Percentiles rank a stretch among this genome's conserved stretches.
Evolutionary conservation across 2,329 filamentous ascomycete species (phyloP).

Genomic region (Stagonosporopsis chrysanthemi): DNA sequence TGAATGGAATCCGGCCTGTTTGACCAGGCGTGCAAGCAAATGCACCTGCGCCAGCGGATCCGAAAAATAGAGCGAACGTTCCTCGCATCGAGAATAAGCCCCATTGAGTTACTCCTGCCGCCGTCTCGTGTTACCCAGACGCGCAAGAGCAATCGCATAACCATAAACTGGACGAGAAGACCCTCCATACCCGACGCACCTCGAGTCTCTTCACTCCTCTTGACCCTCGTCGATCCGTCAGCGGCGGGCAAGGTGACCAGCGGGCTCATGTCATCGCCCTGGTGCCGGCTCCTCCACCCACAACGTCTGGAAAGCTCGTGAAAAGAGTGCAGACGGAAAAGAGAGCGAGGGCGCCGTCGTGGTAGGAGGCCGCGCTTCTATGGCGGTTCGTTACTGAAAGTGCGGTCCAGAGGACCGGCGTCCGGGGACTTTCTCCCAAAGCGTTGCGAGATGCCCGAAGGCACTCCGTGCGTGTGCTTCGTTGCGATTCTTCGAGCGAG

Average conservation of each 20-base stretch:
- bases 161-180: slow-evolving; percentile 91
- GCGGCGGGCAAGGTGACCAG: slow-evolving; percentile 50
- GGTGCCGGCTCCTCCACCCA: slow-evolving; percentile 56
- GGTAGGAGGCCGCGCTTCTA: slow-evolving; percentile 90
- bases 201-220: slow-evolving; percentile 43
- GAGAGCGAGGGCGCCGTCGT: slow-evolving; percentile 54
- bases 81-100: slow-evolving; percentile 99
- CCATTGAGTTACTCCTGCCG: slow-evolving; percentile 92
- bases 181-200: slow-evolving; percentile 53
- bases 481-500: slow-evolving; percentile 99
- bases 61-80: slow-evolving; percentile 63
- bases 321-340: slow-evolving; percentile 62
- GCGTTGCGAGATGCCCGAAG: slow-evolving; percentile 58
- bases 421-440: slow-evolving; percentile 99
- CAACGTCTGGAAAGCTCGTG: slow-evolving; percentile 27
- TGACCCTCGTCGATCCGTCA: slow-evolving; percentile 30
- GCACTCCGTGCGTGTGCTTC: slow-evolving; percentile 90
- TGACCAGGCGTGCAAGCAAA: slow-evolving; percentile 64
- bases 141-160: slow-evolving; percentile 87
- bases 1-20: slow-evolving; percentile 68
- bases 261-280: slow-evolving; percentile 94
- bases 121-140: slow-evolving; percentile 46
- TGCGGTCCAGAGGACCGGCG: slow-evolving; percentile 64
- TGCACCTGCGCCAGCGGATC: slow-evolving; percentile 53
- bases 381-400: slow-evolving; percentile 99